These are phyloP conservation scores for Medicago lupulina DNA, from an alignment of 306 rosid genomes.

Conservation along the genomic window DNA sequence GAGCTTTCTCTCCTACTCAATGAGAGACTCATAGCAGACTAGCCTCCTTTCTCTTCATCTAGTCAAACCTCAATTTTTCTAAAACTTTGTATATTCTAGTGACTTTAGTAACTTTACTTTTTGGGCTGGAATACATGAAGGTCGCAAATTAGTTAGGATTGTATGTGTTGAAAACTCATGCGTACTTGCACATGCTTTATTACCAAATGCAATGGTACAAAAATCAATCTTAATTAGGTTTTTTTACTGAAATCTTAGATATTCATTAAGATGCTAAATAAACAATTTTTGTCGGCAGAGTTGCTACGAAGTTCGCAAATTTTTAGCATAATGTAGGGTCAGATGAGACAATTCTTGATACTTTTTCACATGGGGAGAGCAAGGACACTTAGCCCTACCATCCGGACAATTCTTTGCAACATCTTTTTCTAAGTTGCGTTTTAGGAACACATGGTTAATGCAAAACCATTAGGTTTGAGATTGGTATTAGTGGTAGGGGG, in stretches of 20 bases:
- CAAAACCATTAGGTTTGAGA: background rate
- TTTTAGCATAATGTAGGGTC: conserved; percentile 20
- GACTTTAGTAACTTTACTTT: too few species aligned
- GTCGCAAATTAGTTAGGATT: background rate
- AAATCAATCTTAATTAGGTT: background rate
- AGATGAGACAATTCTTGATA: conserved; percentile 1
- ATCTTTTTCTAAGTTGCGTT: conserved; percentile 14
- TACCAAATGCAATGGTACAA: background rate
- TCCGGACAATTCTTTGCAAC: background rate
- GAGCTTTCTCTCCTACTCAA: too few species aligned
- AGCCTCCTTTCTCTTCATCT: too few species aligned
- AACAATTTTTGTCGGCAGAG: conserved; percentile 44
- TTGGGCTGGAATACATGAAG: background rate
- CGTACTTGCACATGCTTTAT: background rate
- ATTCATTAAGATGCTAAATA: conserved; percentile 13
- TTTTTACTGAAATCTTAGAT: background rate
- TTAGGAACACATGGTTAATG: conserved; percentile 8
- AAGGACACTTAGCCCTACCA: conserved; percentile 36
- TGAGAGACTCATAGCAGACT: background rate
- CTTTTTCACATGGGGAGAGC: conserved; percentile 39
- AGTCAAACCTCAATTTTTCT: background rate
- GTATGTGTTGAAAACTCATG: too few species aligned
- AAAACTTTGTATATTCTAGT: background rate
- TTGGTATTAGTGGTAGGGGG: too few species aligned
- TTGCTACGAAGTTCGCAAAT: background rate